Evolutionary conservation across 352 stramenopile genomes (phyloP).

Genomic region (Phytophthora pluvialis): DNA sequence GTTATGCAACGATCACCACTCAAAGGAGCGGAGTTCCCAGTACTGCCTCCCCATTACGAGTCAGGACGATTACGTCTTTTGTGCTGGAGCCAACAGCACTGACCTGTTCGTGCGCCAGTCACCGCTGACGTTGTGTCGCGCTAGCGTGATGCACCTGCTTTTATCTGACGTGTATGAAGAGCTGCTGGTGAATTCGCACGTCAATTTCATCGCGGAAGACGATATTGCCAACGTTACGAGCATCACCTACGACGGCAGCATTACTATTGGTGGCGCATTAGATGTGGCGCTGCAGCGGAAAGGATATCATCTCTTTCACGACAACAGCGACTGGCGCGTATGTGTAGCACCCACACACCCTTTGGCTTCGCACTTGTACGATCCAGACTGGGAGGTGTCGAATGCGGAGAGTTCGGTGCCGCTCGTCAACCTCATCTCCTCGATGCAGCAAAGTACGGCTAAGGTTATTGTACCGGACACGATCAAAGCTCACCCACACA

Average conservation of each 20-base stretch:
- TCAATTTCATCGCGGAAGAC: neutral
- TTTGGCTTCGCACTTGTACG: constrained; percentile 44
- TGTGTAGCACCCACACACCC: constrained; percentile 46
- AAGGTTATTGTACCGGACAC: no score
- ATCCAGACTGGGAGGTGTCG: constrained; percentile 20
- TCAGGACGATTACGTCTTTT: constrained; percentile 46
- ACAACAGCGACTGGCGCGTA: constrained; percentile 26
- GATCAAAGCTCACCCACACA: neutral
- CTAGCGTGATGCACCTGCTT: constrained; percentile 52
- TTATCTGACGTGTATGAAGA: neutral
- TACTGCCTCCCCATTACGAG: constrained; percentile 58
- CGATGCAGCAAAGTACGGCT: no score
- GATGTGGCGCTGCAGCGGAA: constrained; percentile 27
- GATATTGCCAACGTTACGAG: constrained; percentile 15
- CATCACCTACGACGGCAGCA: constrained; percentile 33
- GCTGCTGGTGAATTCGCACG: neutral
- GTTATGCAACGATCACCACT: constrained; percentile 14
- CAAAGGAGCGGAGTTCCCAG: constrained; percentile 1
- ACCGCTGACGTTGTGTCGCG: constrained; percentile 21
- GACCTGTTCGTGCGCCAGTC: constrained; percentile 40
- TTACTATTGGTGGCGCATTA: constrained; percentile 4
- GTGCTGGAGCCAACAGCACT: constrained; percentile 45
- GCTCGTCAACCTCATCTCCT: constrained; percentile 36
- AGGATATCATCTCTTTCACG: constrained; percentile 45
- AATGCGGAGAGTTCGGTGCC: constrained; percentile 9